phyloP scores from a whole-genome alignment of 2,329 filamentous ascomycete genomes.

The Aspergillus neotritici region DNA sequence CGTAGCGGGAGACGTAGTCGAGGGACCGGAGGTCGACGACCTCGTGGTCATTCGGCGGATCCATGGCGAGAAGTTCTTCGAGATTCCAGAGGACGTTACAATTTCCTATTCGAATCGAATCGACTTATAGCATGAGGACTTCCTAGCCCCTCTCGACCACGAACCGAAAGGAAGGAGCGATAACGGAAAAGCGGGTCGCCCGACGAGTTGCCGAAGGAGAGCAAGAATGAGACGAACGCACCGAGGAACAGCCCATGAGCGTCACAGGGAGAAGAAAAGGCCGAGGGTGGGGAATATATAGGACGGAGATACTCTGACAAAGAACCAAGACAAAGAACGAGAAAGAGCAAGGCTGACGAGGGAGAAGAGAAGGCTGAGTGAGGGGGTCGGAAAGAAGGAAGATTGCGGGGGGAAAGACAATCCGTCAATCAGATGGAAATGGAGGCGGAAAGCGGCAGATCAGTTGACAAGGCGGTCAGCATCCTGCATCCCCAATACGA shows the following conservation, averaged over 20 bases:
- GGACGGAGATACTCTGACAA: not conserved
- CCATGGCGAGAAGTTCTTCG: conserved; percentile 28
- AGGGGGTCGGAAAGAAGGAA: conserved; percentile 15
- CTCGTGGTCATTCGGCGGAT: conserved; percentile 24
- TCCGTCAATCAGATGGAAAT: conserved; percentile 5
- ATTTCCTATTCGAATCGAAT: too few species aligned
- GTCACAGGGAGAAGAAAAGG: conserved; percentile 11
- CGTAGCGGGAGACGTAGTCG: conserved; percentile 53
- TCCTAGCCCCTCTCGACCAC: not conserved
- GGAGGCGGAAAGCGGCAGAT: conserved; percentile 12
- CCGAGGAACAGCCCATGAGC: conserved; percentile 17
- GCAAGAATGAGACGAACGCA: conserved; percentile 19
- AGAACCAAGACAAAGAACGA: not conserved
- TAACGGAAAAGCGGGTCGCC: conserved; percentile 12
- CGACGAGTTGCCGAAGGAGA: conserved; percentile 13
- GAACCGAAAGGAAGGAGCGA: conserved; percentile 5
- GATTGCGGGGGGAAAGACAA: conserved; percentile 4
- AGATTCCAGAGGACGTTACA: conserved; percentile 15
- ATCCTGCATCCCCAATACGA: not conserved
- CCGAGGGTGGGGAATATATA: conserved; percentile 6
- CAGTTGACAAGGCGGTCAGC: not conserved
- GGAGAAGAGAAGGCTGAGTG: conserved; percentile 9
- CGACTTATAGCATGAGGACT: conserved; percentile 15
- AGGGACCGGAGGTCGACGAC: conserved; percentile 52
- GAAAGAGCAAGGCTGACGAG: conserved; percentile 10